A percentile compares a stretch with the other conserved stretches of the same genome.
Conservation (phyloP, 2,329 filamentous ascomycete genomes). For the Magnaporthiopsis incrustans region DNA sequence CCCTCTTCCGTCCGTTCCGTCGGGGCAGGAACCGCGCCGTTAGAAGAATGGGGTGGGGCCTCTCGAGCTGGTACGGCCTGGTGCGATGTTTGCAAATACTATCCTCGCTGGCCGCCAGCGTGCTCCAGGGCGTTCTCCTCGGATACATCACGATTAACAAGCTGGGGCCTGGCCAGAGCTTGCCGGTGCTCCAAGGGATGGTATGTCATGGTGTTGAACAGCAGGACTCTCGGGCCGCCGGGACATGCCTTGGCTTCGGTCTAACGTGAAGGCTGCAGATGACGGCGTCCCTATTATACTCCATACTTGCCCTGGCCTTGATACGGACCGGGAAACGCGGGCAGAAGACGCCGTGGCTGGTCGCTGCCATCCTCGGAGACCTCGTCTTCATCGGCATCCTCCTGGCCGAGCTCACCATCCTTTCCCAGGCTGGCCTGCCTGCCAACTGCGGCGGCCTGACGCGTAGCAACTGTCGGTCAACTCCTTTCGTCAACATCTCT, state of each 20-base stretch:
- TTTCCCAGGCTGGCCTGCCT: conserved; percentile 25
- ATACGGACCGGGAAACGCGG: conserved; percentile 21
- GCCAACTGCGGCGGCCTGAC: conserved; percentile 26
- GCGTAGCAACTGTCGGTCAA: conserved; percentile 14
- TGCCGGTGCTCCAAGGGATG: conserved; percentile 26
- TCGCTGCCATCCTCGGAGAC: conserved; percentile 22
- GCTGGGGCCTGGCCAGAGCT: conserved; percentile 18
- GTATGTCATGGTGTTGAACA: conserved; percentile 17
- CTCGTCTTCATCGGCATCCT: conserved; percentile 21
- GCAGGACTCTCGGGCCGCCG: too few relatives aligned
- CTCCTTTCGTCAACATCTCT: not conserved
- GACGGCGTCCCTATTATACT: conserved; percentile 18
- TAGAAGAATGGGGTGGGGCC: conserved; percentile 18
- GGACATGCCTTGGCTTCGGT: not conserved
- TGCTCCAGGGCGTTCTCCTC: conserved; percentile 27
- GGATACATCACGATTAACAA: conserved; percentile 20
- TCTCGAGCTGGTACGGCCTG: conserved; percentile 26
- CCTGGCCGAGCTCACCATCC: conserved; percentile 24
- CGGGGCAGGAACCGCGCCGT: not conserved
- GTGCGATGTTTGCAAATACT: conserved; percentile 24
- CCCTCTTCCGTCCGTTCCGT: not conserved
- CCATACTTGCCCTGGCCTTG: conserved; percentile 22
- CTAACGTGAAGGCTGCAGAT: conserved; percentile 8
- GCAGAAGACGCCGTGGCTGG: conserved; percentile 17
- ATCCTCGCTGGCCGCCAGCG: conserved; percentile 21